Conservation (phyloP, 768 basidiomycete species). For the Agaricus subrufescens region DNA sequence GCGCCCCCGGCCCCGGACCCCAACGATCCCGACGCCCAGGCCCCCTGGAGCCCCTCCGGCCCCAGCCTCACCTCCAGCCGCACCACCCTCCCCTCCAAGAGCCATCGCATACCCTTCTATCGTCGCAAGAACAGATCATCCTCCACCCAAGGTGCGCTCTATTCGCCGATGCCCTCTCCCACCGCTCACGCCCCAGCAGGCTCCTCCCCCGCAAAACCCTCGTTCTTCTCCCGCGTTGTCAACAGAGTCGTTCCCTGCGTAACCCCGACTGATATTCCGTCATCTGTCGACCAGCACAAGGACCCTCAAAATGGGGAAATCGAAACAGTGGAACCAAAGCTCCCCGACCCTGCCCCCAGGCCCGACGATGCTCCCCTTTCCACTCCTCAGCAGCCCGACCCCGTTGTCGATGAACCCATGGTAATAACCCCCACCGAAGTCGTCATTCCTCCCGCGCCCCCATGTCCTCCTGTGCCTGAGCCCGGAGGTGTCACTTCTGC, state of each 20-base stretch:
- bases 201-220: slow-evolving; percentile 30
- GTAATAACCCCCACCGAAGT: slow-evolving; percentile 26
- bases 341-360: neutral
- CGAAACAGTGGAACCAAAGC: slow-evolving; percentile 20
- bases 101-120: slow-evolving; percentile 38
- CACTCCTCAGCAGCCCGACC: slow-evolving; percentile 15
- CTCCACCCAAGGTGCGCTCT: slow-evolving; percentile 25
- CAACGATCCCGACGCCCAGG: slow-evolving; percentile 31
- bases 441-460: slow-evolving; percentile 35
- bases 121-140: slow-evolving; percentile 37
- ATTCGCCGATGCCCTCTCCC: slow-evolving; percentile 27
- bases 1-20: slow-evolving; percentile 20
- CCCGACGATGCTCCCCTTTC: neutral
- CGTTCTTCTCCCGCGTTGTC: slow-evolving; percentile 60
- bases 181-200: slow-evolving; percentile 24
- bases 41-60: slow-evolving; percentile 27
- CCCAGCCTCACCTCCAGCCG: slow-evolving; percentile 5
- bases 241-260: slow-evolving; percentile 69
- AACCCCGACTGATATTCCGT: slow-evolving; percentile 29
- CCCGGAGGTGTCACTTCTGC: slow-evolving; percentile 88
- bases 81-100: slow-evolving; percentile 28
- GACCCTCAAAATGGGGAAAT: slow-evolving; percentile 33
- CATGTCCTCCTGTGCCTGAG: slow-evolving; percentile 45
- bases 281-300: slow-evolving; percentile 8
- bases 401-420: slow-evolving; percentile 22